These are phyloP conservation scores for Globisporangium sylvaticum DNA, from an alignment of 352 stramenopile genomes.

Conservation along the genomic window DNA sequence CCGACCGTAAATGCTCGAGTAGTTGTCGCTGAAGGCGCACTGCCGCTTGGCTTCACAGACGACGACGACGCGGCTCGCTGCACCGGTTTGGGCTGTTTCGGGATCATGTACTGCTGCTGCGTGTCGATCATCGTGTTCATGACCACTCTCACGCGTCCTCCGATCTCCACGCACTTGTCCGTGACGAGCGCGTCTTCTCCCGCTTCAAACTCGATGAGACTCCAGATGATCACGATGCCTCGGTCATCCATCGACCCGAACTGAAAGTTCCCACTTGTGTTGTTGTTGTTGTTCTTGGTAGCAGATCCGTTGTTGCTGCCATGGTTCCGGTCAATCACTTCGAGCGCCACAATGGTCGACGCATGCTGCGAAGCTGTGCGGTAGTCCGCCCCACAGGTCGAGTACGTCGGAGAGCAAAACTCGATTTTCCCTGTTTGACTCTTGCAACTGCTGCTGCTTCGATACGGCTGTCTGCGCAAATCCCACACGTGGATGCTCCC, in stretches of 20 bases:
- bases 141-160: constrained; percentile 58
- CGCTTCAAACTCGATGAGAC: constrained; percentile 49
- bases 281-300: constrained; percentile 6
- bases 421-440: constrained; percentile 6
- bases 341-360: constrained; percentile 44
- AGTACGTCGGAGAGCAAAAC: constrained; percentile 49
- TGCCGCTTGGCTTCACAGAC: neutral
- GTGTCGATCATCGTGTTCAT: constrained; percentile 63
- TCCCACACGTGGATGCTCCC: constrained; percentile 70
- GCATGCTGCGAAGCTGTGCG: constrained; percentile 32
- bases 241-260: constrained; percentile 73
- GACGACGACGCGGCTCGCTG: neutral
- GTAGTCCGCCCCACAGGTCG: constrained; percentile 49
- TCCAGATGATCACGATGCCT: constrained; percentile 66
- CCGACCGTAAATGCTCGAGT: constrained; percentile 24
- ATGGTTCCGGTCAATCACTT: constrained; percentile 25
- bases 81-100: constrained; percentile 4
- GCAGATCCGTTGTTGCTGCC: neutral
- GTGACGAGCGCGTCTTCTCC: constrained; percentile 37
- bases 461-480: constrained; percentile 28
- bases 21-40: constrained; percentile 5
- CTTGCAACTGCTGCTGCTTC: neutral
- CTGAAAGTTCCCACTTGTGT: constrained; percentile 43
- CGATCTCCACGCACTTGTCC: constrained; percentile 66
- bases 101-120: constrained; percentile 38